phyloP scores from a whole-genome alignment of 441 rosid genomes.

The Mallotus repandus region DNA sequence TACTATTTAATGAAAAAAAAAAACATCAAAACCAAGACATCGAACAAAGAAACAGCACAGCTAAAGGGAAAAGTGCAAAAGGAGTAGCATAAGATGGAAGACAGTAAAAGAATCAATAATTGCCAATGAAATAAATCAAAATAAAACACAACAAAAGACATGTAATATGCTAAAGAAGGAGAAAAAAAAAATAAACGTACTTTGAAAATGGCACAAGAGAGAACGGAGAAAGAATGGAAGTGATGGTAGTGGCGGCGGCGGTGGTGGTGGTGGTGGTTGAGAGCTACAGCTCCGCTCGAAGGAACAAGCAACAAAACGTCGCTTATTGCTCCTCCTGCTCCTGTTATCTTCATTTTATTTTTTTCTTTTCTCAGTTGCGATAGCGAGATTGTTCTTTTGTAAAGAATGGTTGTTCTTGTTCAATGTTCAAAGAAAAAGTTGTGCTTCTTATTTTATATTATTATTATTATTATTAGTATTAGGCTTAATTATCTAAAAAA shows the following conservation, averaged over 20 bases:
- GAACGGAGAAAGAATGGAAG: slow-evolving; percentile 31
- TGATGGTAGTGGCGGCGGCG: slow-evolving; percentile 29
- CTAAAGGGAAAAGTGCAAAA: background rate
- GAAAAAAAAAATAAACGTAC: slow-evolving; percentile 28
- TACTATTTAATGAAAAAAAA: background rate
- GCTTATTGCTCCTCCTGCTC: slow-evolving; percentile 18
- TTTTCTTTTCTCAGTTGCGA: background rate
- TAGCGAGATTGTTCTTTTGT: too few species aligned
- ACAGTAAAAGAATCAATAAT: too few species aligned
- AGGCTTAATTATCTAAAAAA: too few species aligned
- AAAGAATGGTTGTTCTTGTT: too few species aligned
- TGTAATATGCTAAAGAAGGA: background rate
- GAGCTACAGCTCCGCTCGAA: slow-evolving; percentile 27
- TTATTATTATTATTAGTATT: too few species aligned
- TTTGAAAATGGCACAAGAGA: slow-evolving; percentile 38
- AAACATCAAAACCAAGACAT: too few species aligned
- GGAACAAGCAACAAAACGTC: slow-evolving; percentile 39
- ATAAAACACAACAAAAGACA: background rate
- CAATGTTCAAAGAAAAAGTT: too few species aligned
- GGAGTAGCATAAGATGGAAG: background rate
- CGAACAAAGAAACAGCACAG: too few species aligned
- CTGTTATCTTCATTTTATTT: slow-evolving; percentile 35
- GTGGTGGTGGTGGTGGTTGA: slow-evolving; percentile 29
- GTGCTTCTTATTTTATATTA: too few species aligned
- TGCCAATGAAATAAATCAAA: background rate